These are phyloP conservation scores for Clarireedia paspali DNA, from an alignment of 2,329 filamentous ascomycete genomes.

Conservation along the genomic window DNA sequence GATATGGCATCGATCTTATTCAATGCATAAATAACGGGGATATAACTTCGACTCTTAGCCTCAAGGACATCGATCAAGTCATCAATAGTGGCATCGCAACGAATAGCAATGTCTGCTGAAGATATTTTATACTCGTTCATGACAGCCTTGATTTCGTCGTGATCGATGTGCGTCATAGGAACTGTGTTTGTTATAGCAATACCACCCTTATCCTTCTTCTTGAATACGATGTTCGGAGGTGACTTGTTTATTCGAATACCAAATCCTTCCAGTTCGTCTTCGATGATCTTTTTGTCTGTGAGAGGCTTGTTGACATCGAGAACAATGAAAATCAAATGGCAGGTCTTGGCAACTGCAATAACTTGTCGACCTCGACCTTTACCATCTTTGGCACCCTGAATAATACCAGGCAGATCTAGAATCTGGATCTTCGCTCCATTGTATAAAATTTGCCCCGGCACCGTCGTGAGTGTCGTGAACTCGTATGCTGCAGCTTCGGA, in stretches of 20 bases:
- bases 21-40: slow-evolving; percentile 96
- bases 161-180: slow-evolving; percentile 83
- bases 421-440: slow-evolving; percentile 98
- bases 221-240: slow-evolving; percentile 98
- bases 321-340: slow-evolving; percentile 97
- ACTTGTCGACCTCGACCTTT: slow-evolving; percentile 97
- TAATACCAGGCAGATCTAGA: slow-evolving; percentile 96
- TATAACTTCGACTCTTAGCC: slow-evolving; percentile 90
- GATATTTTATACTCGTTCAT: slow-evolving; percentile 96
- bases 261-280: slow-evolving; percentile 91
- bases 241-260: slow-evolving; percentile 96
- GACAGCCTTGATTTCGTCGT: slow-evolving; percentile 95
- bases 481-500: slow-evolving; percentile 97
- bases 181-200: slow-evolving; percentile 94
- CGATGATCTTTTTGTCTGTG: slow-evolving; percentile 93
- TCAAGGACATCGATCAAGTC: slow-evolving; percentile 95
- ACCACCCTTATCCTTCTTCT: slow-evolving; percentile 98
- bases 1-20: slow-evolving; percentile 99
- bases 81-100: slow-evolving; percentile 95
- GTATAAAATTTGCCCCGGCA: slow-evolving; percentile 91
- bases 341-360: slow-evolving; percentile 97
- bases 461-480: slow-evolving; percentile 96
- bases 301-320: slow-evolving; percentile 97
- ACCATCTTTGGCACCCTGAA: slow-evolving; percentile 96
- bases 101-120: slow-evolving; percentile 93